Percentiles rank a stretch among this genome's conserved stretches.
These are phyloP conservation scores for Coemansia umbellata DNA, from an alignment of 192 early-diverging fungal genomes.

Conservation along the genomic window DNA sequence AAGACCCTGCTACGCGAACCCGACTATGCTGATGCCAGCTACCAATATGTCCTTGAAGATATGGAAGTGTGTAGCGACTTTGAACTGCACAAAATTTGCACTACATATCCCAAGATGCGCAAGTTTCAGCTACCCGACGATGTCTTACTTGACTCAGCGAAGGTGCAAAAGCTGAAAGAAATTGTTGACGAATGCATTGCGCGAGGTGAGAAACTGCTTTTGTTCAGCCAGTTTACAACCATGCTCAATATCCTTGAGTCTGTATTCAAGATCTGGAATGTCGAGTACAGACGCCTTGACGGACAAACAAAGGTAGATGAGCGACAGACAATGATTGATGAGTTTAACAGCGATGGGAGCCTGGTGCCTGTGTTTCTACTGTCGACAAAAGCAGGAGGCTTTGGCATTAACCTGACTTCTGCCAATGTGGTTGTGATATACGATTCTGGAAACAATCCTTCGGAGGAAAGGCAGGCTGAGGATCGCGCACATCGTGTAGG, in stretches of 20 bases:
- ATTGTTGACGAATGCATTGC: constrained; percentile 52
- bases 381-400: constrained; percentile 76
- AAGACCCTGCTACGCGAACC: constrained; percentile 64
- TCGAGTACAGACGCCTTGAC: constrained; percentile 56
- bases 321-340: constrained; percentile 72
- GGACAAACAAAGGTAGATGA: constrained; percentile 66
- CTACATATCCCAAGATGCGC: constrained; percentile 21
- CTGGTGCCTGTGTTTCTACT: constrained; percentile 63
- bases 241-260: constrained; percentile 79
- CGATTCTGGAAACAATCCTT: constrained; percentile 85
- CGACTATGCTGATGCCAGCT: constrained; percentile 70
- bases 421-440: constrained; percentile 77
- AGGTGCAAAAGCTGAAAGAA: constrained; percentile 59
- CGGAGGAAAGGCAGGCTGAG: constrained; percentile 79
- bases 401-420: constrained; percentile 76
- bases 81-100: constrained; percentile 71
- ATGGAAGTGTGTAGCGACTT: constrained; percentile 86
- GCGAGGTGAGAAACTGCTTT: constrained; percentile 53
- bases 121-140: constrained; percentile 53
- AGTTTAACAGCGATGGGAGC: constrained; percentile 59
- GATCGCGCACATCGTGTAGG: constrained; percentile 87
- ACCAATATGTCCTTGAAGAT: constrained; percentile 76
- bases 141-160: constrained; percentile 70
- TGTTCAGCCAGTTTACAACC: constrained; percentile 86
- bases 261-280: constrained; percentile 52